Conservation (phyloP, 257 asterid species). For the Dorcoceras hygrometricum region DNA sequence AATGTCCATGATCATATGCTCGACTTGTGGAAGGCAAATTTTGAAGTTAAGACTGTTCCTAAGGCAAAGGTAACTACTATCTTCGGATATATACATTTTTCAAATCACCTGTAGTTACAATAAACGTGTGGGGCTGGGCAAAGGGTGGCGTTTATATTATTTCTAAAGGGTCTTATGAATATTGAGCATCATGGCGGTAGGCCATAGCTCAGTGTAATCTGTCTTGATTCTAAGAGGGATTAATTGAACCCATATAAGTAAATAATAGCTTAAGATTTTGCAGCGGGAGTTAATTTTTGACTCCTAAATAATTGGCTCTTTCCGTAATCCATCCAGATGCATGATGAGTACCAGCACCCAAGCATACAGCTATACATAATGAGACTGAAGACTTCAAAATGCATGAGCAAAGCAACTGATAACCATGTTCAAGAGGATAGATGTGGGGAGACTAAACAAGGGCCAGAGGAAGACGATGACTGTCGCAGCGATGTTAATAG, state of each 20-base stretch:
- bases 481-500: constrained; percentile 23
- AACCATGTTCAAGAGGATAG: constrained; percentile 27
- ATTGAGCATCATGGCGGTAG: not conserved
- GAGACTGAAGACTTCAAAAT: constrained; percentile 49
- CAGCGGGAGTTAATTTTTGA: not conserved
- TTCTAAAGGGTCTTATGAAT: not conserved
- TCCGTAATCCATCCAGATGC: constrained; percentile 58
- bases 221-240: not conserved
- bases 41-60: constrained; percentile 71
- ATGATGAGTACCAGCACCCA: constrained; percentile 79
- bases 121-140: not conserved
- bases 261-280: not conserved
- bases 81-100: not conserved
- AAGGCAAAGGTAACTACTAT: constrained; percentile 62
- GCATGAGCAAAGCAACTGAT: constrained; percentile 27
- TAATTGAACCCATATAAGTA: not conserved
- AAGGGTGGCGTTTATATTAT: not conserved
- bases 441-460: constrained; percentile 35
- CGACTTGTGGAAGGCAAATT: constrained; percentile 68
- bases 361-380: constrained; percentile 83
- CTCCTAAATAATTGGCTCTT: not conserved
- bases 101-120: not conserved
- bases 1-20: constrained; percentile 92
- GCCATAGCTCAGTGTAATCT: not conserved
- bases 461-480: constrained; percentile 43